Evolutionary conservation across 2,329 filamentous ascomycete genomes (phyloP).

Genomic region (Aspergillus sp.): DNA sequence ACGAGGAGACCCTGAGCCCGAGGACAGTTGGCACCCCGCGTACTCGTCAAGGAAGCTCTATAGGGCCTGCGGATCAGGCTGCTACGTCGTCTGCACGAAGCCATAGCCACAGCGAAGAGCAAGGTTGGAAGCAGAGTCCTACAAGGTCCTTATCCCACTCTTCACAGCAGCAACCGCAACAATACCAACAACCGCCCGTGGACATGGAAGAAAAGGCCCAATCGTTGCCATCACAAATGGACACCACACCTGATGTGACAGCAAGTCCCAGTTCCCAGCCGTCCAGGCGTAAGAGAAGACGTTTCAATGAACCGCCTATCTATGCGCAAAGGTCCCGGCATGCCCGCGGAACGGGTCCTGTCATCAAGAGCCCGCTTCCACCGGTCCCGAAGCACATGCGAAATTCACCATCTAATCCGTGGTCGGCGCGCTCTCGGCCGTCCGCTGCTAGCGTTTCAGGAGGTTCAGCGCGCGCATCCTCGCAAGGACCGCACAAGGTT

Average conservation of each 20-base stretch:
- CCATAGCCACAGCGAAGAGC: slow-evolving; percentile 22
- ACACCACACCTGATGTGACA: slow-evolving; percentile 13
- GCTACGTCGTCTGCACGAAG: neutral
- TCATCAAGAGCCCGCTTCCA: slow-evolving; percentile 32
- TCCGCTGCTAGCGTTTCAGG: slow-evolving; percentile 9
- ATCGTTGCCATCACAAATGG: slow-evolving; percentile 17
- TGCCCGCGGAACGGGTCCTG: slow-evolving; percentile 35
- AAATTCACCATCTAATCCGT: slow-evolving; percentile 14
- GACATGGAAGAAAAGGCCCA: slow-evolving; percentile 6
- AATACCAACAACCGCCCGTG: neutral
- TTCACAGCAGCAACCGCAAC: slow-evolving; percentile 8
- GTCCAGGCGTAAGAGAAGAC: slow-evolving; percentile 43
- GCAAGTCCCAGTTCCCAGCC: slow-evolving; percentile 24
- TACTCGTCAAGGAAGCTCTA: slow-evolving; percentile 23
- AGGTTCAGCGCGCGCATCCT: slow-evolving; percentile 11
- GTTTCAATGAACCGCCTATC: slow-evolving; percentile 49
- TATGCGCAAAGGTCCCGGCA: slow-evolving; percentile 42
- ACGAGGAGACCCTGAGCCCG: slow-evolving; percentile 69
- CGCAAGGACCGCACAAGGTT: slow-evolving; percentile 8
- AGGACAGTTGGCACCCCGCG: slow-evolving; percentile 49
- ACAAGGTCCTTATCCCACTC: slow-evolving; percentile 8
- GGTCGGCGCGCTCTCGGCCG: slow-evolving; percentile 16
- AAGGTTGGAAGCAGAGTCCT: slow-evolving; percentile 21
- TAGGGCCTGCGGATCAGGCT: slow-evolving; percentile 20
- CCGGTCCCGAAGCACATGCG: slow-evolving; percentile 28